Evolutionary conservation across 257 asterid species (phyloP).

Genomic region (Leonotis leonurus): DNA sequence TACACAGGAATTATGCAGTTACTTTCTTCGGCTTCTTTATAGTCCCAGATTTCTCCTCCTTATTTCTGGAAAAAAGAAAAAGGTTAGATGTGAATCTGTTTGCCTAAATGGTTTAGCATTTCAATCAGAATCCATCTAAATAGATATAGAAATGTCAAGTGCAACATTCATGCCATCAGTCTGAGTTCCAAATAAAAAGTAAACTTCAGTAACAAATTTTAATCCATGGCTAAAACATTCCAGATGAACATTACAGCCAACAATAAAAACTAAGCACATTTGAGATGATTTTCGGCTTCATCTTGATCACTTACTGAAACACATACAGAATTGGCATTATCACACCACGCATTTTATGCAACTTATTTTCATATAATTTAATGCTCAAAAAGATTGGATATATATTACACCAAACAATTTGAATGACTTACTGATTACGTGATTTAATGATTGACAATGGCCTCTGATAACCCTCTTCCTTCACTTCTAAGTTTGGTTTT

Average conservation of each 20-base stretch:
- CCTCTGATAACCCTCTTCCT: conserved; percentile 52
- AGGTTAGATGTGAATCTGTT: background rate
- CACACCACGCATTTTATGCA: conserved; percentile 9
- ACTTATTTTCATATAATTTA: conserved; percentile 7
- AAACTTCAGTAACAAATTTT: background rate
- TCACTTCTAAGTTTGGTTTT: conserved; percentile 34
- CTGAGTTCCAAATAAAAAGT: background rate
- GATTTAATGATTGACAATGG: conserved; percentile 55
- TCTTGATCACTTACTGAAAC: background rate
- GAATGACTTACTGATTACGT: conserved; percentile 34
- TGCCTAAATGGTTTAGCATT: background rate
- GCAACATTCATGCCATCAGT: background rate
- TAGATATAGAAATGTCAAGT: background rate
- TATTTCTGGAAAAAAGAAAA: conserved; percentile 36
- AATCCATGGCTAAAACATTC: background rate
- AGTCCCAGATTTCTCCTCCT: conserved; percentile 19
- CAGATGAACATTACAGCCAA: background rate
- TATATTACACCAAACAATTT: background rate
- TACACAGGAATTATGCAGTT: conserved; percentile 30
- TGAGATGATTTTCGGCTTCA: background rate
- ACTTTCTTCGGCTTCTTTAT: conserved; percentile 26
- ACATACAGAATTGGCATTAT: background rate
- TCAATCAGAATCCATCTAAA: background rate
- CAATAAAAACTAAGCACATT: background rate
- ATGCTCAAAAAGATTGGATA: background rate